Conservation (phyloP, 2,329 filamentous ascomycete species). For the Apiospora marii region DNA sequence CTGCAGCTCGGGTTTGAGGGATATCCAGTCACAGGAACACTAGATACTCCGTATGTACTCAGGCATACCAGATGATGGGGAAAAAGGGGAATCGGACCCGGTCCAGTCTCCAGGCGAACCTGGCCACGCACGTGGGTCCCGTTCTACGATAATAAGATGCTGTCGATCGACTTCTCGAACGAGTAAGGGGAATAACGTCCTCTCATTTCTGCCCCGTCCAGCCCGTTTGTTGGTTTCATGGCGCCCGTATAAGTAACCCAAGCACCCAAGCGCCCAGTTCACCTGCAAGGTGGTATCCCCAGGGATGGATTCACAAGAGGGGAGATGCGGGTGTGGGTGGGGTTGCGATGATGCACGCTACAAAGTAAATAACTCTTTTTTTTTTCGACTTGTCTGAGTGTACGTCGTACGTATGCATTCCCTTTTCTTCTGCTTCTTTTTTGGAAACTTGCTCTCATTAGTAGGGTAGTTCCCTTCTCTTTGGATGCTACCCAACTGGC, state of each 20-base stretch:
- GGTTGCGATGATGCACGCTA: neutral
- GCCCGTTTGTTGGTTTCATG: conserved; percentile 8
- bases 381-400: neutral
- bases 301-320: neutral
- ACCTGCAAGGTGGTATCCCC: conserved; percentile 4
- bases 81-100: neutral
- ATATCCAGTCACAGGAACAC: too few species aligned
- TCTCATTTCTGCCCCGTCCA: neutral
- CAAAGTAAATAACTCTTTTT: neutral
- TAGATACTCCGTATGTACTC: too few species aligned
- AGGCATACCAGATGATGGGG: too few species aligned
- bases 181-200: neutral
- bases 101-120: neutral
- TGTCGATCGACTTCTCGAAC: conserved; percentile 21
- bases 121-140: neutral
- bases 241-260: neutral
- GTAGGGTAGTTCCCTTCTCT: too few species aligned
- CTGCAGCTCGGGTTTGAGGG: neutral
- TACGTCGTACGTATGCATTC: neutral
- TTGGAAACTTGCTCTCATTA: too few species aligned
- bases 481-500: neutral
- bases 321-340: neutral
- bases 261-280: neutral
- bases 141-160: conserved; percentile 9
- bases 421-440: too few species aligned